Evolutionary conservation across 257 asterid species (phyloP).

Genomic region (Petrea volubilis): DNA sequence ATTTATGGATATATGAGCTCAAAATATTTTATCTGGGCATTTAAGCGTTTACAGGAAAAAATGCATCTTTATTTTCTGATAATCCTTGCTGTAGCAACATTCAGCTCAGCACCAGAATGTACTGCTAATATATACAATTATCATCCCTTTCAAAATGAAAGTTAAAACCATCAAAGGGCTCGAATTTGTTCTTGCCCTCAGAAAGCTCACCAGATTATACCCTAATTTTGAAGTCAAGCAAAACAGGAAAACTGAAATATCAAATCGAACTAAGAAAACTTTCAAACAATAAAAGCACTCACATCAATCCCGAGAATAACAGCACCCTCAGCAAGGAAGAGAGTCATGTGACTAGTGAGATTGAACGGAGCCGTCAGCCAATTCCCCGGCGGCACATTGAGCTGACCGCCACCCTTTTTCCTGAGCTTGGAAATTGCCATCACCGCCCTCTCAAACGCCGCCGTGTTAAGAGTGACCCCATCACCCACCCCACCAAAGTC

Average conservation of each 20-base stretch:
- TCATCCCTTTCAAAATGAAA: not conserved
- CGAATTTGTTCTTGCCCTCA: not conserved
- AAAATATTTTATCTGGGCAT: not conserved
- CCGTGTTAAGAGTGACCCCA: conserved; percentile 64
- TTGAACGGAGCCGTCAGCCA: conserved; percentile 93
- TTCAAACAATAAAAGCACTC: conserved; percentile 27
- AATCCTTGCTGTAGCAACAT: conserved; percentile 1
- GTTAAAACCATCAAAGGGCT: not conserved
- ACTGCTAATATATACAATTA: not conserved
- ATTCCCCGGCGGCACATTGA: conserved; percentile 70
- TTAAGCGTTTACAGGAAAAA: not conserved
- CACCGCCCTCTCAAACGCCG: conserved; percentile 71
- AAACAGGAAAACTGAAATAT: not conserved
- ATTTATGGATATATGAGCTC: not conserved
- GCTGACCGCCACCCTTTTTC: conserved; percentile 78
- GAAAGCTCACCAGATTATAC: not conserved
- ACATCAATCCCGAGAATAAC: conserved; percentile 68
- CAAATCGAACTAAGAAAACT: not conserved
- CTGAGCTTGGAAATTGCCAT: conserved; percentile 59
- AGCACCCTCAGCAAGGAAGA: conserved; percentile 79
- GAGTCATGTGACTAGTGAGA: conserved; percentile 83
- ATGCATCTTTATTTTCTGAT: not conserved
- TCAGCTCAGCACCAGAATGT: conserved; percentile 7
- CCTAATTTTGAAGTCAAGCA: not conserved
- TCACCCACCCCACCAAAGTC: conserved; percentile 87